Percentiles rank a stretch among this genome's conserved stretches.
phyloP scores from a whole-genome alignment of 2,329 filamentous ascomycete species.

The Verticillium nubilum region DNA sequence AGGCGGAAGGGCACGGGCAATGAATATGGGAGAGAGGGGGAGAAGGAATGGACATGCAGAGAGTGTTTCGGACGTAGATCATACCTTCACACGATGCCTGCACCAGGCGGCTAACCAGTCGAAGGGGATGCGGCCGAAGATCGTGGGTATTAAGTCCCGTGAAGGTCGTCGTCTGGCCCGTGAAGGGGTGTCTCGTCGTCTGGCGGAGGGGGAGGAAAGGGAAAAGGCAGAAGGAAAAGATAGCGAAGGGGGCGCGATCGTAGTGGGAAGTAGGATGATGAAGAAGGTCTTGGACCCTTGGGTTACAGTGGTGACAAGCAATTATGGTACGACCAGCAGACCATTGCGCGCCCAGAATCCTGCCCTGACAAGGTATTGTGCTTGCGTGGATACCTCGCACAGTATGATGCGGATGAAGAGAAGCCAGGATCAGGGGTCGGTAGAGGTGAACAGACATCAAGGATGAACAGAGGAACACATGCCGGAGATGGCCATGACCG shows the following conservation, averaged over 20 bases:
- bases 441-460: not conserved
- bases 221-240: constrained; percentile 7
- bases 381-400: constrained; percentile 4
- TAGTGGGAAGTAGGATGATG: not conserved
- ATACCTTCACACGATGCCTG: constrained; percentile 13
- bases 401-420: constrained; percentile 1
- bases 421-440: not conserved
- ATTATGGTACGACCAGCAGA: constrained; percentile 1
- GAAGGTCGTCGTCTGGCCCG: too few relatives aligned
- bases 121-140: not conserved
- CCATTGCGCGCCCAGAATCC: not conserved
- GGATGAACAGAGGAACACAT: not conserved
- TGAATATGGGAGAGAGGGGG: not conserved
- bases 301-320: not conserved
- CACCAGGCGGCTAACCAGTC: constrained; percentile 10
- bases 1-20: not conserved
- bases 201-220: constrained; percentile 6
- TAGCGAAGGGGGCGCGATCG: not conserved
- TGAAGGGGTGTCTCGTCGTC: not conserved
- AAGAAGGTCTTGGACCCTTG: not conserved
- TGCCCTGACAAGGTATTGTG: constrained; percentile 3
- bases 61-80: constrained; percentile 1
- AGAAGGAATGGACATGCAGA: not conserved
- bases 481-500: not conserved
- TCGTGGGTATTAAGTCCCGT: constrained; percentile 6